phyloP scores from a whole-genome alignment of 441 rosid genomes.

The California macrophylla region DNA sequence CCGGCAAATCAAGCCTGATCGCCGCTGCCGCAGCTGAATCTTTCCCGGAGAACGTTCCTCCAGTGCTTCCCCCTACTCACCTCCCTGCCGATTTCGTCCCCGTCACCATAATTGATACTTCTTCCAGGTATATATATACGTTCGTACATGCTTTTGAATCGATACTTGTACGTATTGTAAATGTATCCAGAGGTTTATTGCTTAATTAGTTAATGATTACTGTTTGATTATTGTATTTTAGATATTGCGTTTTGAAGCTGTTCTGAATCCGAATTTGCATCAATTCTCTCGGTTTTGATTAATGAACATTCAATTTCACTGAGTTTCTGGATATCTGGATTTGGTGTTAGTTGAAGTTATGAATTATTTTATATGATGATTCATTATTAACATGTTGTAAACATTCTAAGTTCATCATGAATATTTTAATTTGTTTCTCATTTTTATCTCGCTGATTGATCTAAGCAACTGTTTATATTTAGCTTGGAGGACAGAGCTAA shows the following conservation, averaged over 20 bases:
- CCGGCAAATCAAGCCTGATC: slow-evolving; percentile 65
- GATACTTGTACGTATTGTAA: neutral
- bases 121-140: slow-evolving; percentile 36
- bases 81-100: slow-evolving; percentile 56
- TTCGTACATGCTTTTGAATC: neutral
- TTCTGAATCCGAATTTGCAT: neutral
- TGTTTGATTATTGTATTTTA: neutral
- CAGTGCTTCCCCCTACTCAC: slow-evolving; percentile 48
- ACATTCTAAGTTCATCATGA: neutral
- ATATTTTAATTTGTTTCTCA: neutral
- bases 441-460: neutral
- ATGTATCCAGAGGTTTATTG: neutral
- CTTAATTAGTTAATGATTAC: neutral
- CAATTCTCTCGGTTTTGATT: neutral
- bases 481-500: slow-evolving; percentile 48
- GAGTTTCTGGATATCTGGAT: neutral
- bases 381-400: neutral
- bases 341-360: neutral
- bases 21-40: slow-evolving; percentile 45
- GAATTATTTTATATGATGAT: neutral
- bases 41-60: slow-evolving; percentile 47
- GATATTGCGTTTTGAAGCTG: neutral
- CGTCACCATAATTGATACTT: slow-evolving; percentile 58
- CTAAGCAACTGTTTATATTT: slow-evolving; percentile 12
- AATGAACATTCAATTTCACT: neutral